Conservation (phyloP, 163 green algal species). For the Chlamydomonas reinhardtii region DNA sequence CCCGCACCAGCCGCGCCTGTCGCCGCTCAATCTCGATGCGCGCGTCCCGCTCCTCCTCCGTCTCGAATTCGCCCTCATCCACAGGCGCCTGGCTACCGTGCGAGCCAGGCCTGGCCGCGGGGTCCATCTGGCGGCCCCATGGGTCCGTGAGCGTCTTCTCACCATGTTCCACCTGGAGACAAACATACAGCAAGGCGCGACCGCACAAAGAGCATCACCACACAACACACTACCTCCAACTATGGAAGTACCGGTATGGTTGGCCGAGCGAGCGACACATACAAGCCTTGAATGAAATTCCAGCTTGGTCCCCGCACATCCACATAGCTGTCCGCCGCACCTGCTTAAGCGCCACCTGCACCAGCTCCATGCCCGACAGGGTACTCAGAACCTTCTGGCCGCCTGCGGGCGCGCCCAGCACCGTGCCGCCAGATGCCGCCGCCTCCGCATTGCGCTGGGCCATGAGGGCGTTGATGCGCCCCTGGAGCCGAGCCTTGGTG, state of each 20-base stretch:
- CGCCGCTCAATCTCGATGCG: neutral
- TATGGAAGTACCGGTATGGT: too few species aligned
- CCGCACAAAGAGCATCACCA: neutral
- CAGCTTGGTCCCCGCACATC: neutral
- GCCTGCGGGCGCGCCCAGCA: neutral
- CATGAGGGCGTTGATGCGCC: conserved; percentile 6
- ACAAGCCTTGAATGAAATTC: too few species aligned
- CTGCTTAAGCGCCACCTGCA: conserved; percentile 35
- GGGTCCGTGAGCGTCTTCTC: conserved; percentile 14
- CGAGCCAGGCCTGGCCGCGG: neutral
- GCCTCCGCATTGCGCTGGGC: neutral
- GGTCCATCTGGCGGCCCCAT: neutral
- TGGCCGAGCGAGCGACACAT: too few species aligned
- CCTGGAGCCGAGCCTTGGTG: conserved; percentile 18
- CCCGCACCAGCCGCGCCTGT: conserved; percentile 21
- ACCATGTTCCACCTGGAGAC: conserved; percentile 13
- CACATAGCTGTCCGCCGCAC: neutral
- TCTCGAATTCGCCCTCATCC: neutral
- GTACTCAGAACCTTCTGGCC: neutral
- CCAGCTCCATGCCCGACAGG: conserved; percentile 28
- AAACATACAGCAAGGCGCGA: neutral
- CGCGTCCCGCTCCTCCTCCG: conserved; percentile 22
- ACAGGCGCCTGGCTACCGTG: neutral
- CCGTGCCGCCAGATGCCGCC: neutral
- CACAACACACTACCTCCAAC: neutral